Conservation (phyloP, 306 rosid genomes). For the Rosa rugosa region DNA sequence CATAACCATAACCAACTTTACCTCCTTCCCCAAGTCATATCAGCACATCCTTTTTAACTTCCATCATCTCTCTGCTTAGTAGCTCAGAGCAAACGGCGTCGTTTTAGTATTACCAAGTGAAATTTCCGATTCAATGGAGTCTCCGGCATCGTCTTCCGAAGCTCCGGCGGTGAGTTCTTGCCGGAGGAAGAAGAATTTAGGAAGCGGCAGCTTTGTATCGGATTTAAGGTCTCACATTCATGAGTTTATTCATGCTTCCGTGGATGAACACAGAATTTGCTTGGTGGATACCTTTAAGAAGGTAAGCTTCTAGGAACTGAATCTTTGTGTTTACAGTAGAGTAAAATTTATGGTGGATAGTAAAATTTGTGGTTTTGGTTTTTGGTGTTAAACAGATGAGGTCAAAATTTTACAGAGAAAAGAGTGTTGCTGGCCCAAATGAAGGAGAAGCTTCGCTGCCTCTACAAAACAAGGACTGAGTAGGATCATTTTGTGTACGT, state of each 20-base stretch:
- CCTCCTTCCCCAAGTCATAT: conserved; percentile 1
- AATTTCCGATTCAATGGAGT: neutral
- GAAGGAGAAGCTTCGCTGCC: conserved; percentile 37
- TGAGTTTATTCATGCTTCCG: conserved; percentile 55
- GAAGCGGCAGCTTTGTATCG: conserved; percentile 53
- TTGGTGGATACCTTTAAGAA: conserved; percentile 45
- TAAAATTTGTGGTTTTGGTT: neutral
- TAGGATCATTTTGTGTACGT: conserved; percentile 27
- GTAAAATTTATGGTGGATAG: neutral
- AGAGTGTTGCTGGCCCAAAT: conserved; percentile 11
- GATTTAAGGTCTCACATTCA: conserved; percentile 52
- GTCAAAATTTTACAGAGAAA: conserved; percentile 30
- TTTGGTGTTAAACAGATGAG: conserved; percentile 41
- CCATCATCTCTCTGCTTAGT: neutral
- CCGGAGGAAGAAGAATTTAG: conserved; percentile 47
- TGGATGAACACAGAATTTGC: conserved; percentile 59
- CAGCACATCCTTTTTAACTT: neutral
- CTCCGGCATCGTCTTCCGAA: conserved; percentile 8
- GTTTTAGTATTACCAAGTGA: neutral
- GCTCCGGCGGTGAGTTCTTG: conserved; percentile 43
- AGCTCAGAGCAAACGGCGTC: neutral
- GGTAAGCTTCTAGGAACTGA: conserved; percentile 24
- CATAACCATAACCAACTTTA: neutral
- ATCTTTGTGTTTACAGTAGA: neutral
- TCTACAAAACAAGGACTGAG: conserved; percentile 25